Percentiles rank a stretch among this genome's conserved stretches.
Evolutionary conservation across 106 monocot species (phyloP).

Genomic region (Dactylorhiza incarnata): DNA sequence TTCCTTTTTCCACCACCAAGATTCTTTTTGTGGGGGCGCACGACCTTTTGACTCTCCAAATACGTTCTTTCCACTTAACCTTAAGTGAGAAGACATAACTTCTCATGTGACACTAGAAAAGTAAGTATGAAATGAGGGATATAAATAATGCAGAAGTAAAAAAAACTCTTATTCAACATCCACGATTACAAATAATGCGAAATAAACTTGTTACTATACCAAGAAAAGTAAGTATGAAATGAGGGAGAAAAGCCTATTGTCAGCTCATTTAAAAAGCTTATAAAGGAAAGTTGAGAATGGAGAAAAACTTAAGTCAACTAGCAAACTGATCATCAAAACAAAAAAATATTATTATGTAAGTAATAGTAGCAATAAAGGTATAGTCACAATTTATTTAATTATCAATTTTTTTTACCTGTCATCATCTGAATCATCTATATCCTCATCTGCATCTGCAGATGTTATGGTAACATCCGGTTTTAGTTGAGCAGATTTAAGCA

Average conservation of each 20-base stretch:
- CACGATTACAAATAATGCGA: background rate
- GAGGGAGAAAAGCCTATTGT: background rate
- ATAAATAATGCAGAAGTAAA: background rate
- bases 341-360: background rate
- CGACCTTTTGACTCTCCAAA: too few relatives aligned
- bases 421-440: conserved; percentile 84
- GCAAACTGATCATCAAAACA: conserved; percentile 3
- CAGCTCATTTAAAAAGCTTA: background rate
- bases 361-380: background rate
- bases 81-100: too few relatives aligned
- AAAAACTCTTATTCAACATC: background rate
- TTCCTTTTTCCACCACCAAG: too few relatives aligned
- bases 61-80: too few relatives aligned
- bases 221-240: background rate
- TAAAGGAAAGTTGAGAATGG: background rate
- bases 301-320: background rate
- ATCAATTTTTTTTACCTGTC: conserved; percentile 48
- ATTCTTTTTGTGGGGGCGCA: too few relatives aligned
- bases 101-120: too few relatives aligned
- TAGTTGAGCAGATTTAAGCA: conserved; percentile 93
- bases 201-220: background rate
- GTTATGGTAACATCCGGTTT: conserved; percentile 97
- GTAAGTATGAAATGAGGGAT: too few relatives aligned
- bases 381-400: background rate
- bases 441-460: conserved; percentile 84